Percentiles rank a stretch among this genome's conserved stretches.
These are phyloP conservation scores for Rhizopus stolonifer DNA, from an alignment of 371 early-diverging fungal species.

Conservation along the genomic window DNA sequence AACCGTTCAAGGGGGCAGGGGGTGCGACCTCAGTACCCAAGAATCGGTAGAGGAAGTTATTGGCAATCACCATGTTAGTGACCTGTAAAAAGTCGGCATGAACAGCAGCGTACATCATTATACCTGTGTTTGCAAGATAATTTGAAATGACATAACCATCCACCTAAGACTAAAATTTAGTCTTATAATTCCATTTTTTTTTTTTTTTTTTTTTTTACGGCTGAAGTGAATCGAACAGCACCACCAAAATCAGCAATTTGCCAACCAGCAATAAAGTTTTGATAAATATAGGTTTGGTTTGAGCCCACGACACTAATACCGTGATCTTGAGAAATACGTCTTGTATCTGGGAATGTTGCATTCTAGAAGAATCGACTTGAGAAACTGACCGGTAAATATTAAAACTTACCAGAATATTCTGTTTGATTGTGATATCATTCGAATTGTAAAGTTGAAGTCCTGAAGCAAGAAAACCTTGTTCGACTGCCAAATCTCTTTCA, in stretches of 20 bases:
- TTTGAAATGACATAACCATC: constrained; percentile 44
- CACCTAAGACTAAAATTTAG: constrained; percentile 24
- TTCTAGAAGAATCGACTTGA: constrained; percentile 19
- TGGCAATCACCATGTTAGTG: constrained; percentile 38
- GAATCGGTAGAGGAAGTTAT: constrained; percentile 43
- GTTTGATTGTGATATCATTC: constrained; percentile 38
- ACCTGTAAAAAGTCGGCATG: constrained; percentile 43
- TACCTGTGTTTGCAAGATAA: constrained; percentile 42
- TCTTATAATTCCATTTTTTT: too few species aligned
- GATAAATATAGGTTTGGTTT: constrained; percentile 42
- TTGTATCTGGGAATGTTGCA: constrained; percentile 38
- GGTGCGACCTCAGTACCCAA: constrained; percentile 22
- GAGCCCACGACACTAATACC: constrained; percentile 37
- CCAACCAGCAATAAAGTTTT: constrained; percentile 51
- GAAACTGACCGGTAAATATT: neutral
- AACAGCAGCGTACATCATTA: constrained; percentile 43
- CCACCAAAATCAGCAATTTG: constrained; percentile 45
- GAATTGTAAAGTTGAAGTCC: constrained; percentile 37
- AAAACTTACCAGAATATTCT: constrained; percentile 38
- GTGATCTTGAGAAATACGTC: constrained; percentile 37
- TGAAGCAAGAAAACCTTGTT: constrained; percentile 44
- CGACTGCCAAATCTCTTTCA: constrained; percentile 15
- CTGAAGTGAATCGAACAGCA: constrained; percentile 43
- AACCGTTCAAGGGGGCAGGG: constrained; percentile 28
- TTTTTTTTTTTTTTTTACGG: too few species aligned